These are phyloP conservation scores for Euphorbia pulcherrima DNA, from an alignment of 345 rosid genomes.

Conservation along the genomic window DNA sequence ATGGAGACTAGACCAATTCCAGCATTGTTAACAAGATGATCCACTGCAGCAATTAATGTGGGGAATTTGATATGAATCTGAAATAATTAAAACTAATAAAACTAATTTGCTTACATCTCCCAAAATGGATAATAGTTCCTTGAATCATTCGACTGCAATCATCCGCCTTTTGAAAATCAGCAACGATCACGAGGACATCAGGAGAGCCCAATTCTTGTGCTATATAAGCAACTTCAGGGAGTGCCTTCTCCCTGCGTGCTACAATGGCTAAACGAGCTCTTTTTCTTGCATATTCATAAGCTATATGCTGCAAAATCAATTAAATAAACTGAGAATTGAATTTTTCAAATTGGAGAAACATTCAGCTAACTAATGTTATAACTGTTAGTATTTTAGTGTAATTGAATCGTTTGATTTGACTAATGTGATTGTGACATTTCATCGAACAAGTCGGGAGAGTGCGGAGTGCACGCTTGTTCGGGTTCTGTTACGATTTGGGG, in stretches of 20 bases:
- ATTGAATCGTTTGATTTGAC: too few species aligned
- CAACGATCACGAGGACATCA: constrained; percentile 24
- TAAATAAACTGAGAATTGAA: too few species aligned
- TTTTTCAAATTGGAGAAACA: neutral
- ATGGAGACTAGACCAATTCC: neutral
- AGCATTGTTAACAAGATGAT: constrained; percentile 4
- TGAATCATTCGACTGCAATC: constrained; percentile 18
- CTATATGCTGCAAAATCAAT: constrained; percentile 39
- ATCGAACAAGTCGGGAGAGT: too few species aligned
- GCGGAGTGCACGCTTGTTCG: too few species aligned
- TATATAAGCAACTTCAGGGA: constrained; percentile 37
- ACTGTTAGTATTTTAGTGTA: too few species aligned
- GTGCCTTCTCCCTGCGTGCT: constrained; percentile 41
- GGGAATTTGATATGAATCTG: neutral
- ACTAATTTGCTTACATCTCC: constrained; percentile 13
- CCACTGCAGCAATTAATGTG: neutral
- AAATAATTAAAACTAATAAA: too few species aligned
- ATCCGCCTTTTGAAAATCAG: constrained; percentile 23
- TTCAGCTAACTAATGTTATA: neutral
- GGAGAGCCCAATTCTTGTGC: constrained; percentile 45
- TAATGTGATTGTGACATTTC: too few species aligned
- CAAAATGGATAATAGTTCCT: constrained; percentile 21
- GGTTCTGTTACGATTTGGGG: too few species aligned
- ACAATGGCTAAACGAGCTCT: constrained; percentile 60
- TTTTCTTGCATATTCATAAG: constrained; percentile 54